phyloP scores from a whole-genome alignment of 768 basidiomycete genomes.

The Udeniomyces megalosporus region DNA sequence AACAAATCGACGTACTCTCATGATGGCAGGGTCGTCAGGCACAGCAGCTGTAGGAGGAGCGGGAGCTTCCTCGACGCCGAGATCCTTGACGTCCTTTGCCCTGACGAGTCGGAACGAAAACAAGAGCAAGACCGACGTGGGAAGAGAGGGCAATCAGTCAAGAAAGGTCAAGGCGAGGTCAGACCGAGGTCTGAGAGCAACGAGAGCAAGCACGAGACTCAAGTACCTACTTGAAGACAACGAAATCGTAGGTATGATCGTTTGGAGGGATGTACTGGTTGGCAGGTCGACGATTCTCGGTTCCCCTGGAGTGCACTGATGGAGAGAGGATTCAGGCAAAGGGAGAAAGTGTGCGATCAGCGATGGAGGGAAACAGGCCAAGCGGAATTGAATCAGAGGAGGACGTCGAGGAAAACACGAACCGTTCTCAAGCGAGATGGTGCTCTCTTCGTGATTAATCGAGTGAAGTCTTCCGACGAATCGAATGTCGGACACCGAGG shows the following conservation, averaged over 20 bases:
- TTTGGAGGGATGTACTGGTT: conserved; percentile 65
- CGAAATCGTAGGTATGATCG: conserved; percentile 69
- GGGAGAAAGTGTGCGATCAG: neutral
- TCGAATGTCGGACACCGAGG: conserved; percentile 78
- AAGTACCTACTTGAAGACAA: conserved; percentile 51
- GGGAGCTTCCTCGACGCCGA: conserved; percentile 22
- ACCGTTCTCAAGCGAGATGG: conserved; percentile 81
- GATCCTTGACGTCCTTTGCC: conserved; percentile 27
- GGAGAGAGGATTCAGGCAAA: neutral
- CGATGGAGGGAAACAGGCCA: too few species aligned
- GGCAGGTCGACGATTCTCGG: conserved; percentile 52
- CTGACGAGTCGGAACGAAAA: conserved; percentile 22
- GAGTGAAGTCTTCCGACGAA: conserved; percentile 76
- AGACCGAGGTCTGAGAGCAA: neutral
- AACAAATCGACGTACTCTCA: conserved; percentile 7
- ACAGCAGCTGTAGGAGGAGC: conserved; percentile 13
- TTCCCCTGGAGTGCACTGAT: conserved; percentile 70
- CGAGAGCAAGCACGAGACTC: neutral
- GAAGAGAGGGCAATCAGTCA: neutral
- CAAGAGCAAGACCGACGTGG: too few species aligned
- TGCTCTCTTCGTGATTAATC: conserved; percentile 68
- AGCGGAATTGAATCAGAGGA: too few species aligned
- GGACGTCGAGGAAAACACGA: conserved; percentile 14
- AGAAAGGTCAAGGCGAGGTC: neutral
- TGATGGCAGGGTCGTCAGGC: conserved; percentile 22